Percentiles rank a stretch among this genome's conserved stretches.
phyloP scores from a whole-genome alignment of 1,284 basidiomycete species.

The Cryptococcus sp. region DNA sequence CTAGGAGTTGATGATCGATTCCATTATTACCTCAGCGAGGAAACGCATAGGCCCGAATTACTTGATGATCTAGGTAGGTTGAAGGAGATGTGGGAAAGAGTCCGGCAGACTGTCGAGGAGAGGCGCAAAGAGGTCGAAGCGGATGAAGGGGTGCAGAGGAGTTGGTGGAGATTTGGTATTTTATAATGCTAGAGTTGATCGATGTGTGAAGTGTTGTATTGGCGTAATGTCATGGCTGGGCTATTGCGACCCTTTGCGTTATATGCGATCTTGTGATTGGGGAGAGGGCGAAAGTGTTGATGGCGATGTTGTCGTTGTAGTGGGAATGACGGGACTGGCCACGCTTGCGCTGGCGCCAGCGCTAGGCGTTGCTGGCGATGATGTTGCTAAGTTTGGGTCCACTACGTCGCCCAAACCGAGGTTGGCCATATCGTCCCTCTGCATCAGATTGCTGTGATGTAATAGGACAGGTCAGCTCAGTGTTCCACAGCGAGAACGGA shows the following conservation, averaged over 20 bases:
- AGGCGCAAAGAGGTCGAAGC: slow-evolving; percentile 15
- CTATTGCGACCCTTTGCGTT: neutral
- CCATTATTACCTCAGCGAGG: slow-evolving; percentile 42
- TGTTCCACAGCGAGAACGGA: neutral
- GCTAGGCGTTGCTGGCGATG: slow-evolving; percentile 1
- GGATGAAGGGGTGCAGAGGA: slow-evolving; percentile 9
- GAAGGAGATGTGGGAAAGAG: slow-evolving; percentile 38
- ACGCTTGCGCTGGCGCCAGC: neutral
- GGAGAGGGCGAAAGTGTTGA: slow-evolving; percentile 4
- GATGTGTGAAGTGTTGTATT: neutral
- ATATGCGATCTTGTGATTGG: neutral
- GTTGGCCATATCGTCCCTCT: slow-evolving; percentile 82
- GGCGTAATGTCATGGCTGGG: neutral
- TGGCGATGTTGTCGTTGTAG: slow-evolving; percentile 15
- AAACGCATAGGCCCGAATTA: slow-evolving; percentile 40
- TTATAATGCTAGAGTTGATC: neutral
- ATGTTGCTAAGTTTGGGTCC: slow-evolving; percentile 12
- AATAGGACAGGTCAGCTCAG: neutral
- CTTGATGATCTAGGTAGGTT: slow-evolving; percentile 35
- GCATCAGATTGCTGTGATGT: slow-evolving; percentile 86
- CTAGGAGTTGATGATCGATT: slow-evolving; percentile 25
- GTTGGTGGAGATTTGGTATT: slow-evolving; percentile 15
- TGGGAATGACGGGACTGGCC: slow-evolving; percentile 3
- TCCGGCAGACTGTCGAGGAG: slow-evolving; percentile 24
- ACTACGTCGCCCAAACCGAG: slow-evolving; percentile 66